Percentiles rank a stretch among this genome's conserved stretches.
Evolutionary conservation across 2,329 filamentous ascomycete genomes (phyloP).

Genomic region (Penicillium corylophilum): DNA sequence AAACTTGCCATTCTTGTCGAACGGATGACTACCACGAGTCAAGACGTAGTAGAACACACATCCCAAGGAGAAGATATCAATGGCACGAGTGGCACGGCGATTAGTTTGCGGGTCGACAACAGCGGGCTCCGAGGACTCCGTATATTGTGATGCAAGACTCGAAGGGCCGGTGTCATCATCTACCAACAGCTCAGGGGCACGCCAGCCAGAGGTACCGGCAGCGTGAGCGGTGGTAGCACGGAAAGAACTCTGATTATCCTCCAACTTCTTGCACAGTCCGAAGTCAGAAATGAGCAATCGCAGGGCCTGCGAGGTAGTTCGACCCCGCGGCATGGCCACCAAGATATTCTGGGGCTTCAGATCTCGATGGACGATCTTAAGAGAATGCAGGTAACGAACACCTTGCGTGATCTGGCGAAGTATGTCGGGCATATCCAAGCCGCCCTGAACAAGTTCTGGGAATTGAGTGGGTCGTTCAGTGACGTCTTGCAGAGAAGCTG

Average conservation of each 20-base stretch:
- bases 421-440: slow-evolving; percentile 73
- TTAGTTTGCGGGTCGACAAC: slow-evolving; percentile 58
- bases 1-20: slow-evolving; percentile 89
- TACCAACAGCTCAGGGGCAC: slow-evolving; percentile 86
- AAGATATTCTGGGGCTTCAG: slow-evolving; percentile 98
- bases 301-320: slow-evolving; percentile 58
- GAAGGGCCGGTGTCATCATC: slow-evolving; percentile 65
- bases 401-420: slow-evolving; percentile 88
- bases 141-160: slow-evolving; percentile 37
- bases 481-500: slow-evolving; percentile 88
- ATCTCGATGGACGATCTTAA: slow-evolving; percentile 95
- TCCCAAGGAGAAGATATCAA: slow-evolving; percentile 95
- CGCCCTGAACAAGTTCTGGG: slow-evolving; percentile 62
- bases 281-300: slow-evolving; percentile 97
- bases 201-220: slow-evolving; percentile 92
- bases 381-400: slow-evolving; percentile 80
- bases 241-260: slow-evolving; percentile 91
- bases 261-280: slow-evolving; percentile 94
- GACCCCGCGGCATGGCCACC: slow-evolving; percentile 63
- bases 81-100: slow-evolving; percentile 87
- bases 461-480: slow-evolving; percentile 72
- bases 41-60: slow-evolving; percentile 99
- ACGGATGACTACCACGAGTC: slow-evolving; percentile 87
- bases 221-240: slow-evolving; percentile 92
- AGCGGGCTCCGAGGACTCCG: slow-evolving; percentile 48